Evolutionary conservation across 2,329 filamentous ascomycete genomes (phyloP).

Genomic region (Claviceps sp.): DNA sequence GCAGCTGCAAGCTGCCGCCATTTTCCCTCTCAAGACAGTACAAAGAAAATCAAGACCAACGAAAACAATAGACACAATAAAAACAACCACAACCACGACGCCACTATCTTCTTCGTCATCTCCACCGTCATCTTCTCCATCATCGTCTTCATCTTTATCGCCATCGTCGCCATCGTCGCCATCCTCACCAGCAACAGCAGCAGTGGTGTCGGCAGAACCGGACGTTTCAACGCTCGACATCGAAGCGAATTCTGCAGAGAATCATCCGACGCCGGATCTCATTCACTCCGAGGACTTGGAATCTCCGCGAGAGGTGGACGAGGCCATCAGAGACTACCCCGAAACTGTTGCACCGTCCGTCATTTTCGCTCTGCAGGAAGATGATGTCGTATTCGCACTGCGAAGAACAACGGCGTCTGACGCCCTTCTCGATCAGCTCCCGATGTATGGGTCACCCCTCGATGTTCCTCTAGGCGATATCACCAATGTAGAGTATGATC

Average conservation of each 20-base stretch:
- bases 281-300: constrained; percentile 51
- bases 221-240: constrained; percentile 23
- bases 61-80: too few species aligned
- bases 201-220: too few species aligned
- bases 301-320: constrained; percentile 31
- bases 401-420: constrained; percentile 62
- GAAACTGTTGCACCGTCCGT: constrained; percentile 55
- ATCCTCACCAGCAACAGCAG: constrained; percentile 8
- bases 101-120: too few species aligned
- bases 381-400: constrained; percentile 70
- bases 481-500: constrained; percentile 43
- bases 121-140: too few species aligned
- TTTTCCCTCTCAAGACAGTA: constrained; percentile 29
- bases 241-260: constrained; percentile 20
- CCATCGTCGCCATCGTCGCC: constrained; percentile 7
- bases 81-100: too few species aligned
- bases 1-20: constrained; percentile 52
- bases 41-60: too few species aligned
- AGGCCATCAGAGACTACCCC: constrained; percentile 24
- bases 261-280: constrained; percentile 52
- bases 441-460: constrained; percentile 58
- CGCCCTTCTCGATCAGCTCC: constrained; percentile 66
- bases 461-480: constrained; percentile 45
- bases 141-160: too few species aligned
- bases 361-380: constrained; percentile 69